Conservation (phyloP, 257 asterid species). For the Solanum bulbocastanum region DNA sequence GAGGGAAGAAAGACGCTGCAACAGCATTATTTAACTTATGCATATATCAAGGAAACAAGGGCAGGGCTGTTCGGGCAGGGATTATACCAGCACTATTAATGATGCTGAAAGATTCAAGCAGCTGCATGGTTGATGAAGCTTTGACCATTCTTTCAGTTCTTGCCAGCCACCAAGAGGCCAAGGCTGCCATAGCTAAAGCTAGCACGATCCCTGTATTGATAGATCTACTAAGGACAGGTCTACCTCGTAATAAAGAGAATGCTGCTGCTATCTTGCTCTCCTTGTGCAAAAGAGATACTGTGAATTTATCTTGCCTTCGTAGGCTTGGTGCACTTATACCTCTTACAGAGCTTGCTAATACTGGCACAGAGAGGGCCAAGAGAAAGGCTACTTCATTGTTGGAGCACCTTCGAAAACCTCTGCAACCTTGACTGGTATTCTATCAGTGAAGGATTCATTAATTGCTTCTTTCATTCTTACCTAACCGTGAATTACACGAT, state of each 20-base stretch:
- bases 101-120: constrained; percentile 66
- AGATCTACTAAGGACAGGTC: constrained; percentile 61
- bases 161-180: constrained; percentile 79
- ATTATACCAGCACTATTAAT: constrained; percentile 51
- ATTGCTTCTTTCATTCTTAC: constrained; percentile 9
- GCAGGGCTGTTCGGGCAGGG: constrained; percentile 90
- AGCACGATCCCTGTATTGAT: constrained; percentile 68
- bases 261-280: constrained; percentile 73
- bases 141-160: constrained; percentile 88
- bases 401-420: constrained; percentile 53
- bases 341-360: constrained; percentile 55
- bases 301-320: constrained; percentile 51
- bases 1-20: constrained; percentile 98
- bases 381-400: constrained; percentile 71
- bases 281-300: constrained; percentile 64
- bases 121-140: constrained; percentile 81
- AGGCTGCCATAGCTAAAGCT: constrained; percentile 63
- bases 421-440: constrained; percentile 18
- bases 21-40: constrained; percentile 87
- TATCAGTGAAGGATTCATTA: not conserved
- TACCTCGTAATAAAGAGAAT: constrained; percentile 68
- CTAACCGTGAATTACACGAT: constrained; percentile 14
- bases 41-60: constrained; percentile 84
- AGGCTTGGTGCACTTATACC: constrained; percentile 83
- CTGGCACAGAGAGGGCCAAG: constrained; percentile 86